Percentiles rank a stretch among this genome's conserved stretches.
These are phyloP conservation scores for Elsinoe fawcettii DNA, from an alignment of 2,329 filamentous ascomycete genomes.

Conservation along the genomic window DNA sequence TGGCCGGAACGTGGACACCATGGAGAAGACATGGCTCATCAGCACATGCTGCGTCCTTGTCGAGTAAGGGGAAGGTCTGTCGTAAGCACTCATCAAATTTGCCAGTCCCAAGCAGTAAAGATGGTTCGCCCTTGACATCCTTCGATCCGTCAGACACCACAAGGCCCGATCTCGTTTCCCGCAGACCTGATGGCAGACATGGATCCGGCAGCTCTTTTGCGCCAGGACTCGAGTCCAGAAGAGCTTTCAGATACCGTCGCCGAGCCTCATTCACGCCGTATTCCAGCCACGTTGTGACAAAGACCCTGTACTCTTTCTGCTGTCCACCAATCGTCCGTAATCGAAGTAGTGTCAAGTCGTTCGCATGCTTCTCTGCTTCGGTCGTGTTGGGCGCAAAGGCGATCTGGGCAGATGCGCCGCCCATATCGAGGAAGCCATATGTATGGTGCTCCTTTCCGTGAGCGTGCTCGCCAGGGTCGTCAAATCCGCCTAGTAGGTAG, in stretches of 20 bases:
- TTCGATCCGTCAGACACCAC: constrained; percentile 42
- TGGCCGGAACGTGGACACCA: constrained; percentile 84
- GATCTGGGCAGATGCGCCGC: constrained; percentile 93
- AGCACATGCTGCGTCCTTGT: constrained; percentile 77
- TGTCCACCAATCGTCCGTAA: constrained; percentile 75
- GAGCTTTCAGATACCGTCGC: constrained; percentile 67
- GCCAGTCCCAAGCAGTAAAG: constrained; percentile 70
- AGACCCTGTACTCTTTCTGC: constrained; percentile 74
- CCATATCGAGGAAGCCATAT: constrained; percentile 98
- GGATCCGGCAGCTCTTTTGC: constrained; percentile 81
- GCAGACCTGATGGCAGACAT: constrained; percentile 73
- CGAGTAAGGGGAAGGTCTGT: constrained; percentile 74
- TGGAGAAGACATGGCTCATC: constrained; percentile 83
- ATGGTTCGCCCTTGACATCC: constrained; percentile 34
- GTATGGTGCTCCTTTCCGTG: constrained; percentile 88
- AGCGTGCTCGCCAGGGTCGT: constrained; percentile 62
- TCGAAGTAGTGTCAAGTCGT: constrained; percentile 80
- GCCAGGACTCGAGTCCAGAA: constrained; percentile 59
- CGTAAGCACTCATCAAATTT: constrained; percentile 77
- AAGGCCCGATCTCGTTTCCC: constrained; percentile 64
- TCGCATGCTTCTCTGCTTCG: constrained; percentile 78
- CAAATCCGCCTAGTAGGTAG: constrained; percentile 86
- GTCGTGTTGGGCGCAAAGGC: constrained; percentile 93
- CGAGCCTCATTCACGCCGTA: constrained; percentile 96
- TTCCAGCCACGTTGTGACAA: constrained; percentile 92